Base-by-base conservation (phyloP, 2,329 filamentous ascomycete genomes). In the Cladophialophora psammophila region DNA sequence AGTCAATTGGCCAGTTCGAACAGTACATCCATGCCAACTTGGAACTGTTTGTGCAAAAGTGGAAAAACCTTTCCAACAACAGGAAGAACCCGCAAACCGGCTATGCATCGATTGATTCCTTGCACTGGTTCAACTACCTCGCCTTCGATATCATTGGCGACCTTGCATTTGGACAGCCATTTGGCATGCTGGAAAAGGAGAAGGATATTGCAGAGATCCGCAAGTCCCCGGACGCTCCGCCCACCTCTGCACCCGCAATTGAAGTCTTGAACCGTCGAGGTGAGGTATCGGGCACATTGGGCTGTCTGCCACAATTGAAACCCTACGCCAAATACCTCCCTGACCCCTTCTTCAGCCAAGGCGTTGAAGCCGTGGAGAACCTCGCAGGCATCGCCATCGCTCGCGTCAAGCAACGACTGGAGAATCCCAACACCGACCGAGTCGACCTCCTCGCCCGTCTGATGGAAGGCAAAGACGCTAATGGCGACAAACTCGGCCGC, bases 381-480 rank as follows among this genome's bases (percentile, higher is more conserved):
- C 86, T 97, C 1, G 92, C 93, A 0, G 93, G 93, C 48, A 97
- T 97, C 71, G 94, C 93, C 35, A 90, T 94, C 63, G 92, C 93
- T 0, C 86, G 92, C 5, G 94, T 97, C 58, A 89, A 89, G 71
- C 84, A 87, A 18, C 87, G 93, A 15, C 82, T 96, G 0, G 81
- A 83, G 55, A 79, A 79, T n/a, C 86, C 85, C 1, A 81, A 86
- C 5, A 84, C 87, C 26, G 85, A 87, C 40, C 90, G 93, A 68
- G 89, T 90, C 57, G 93, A 97, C 74, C 85, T 97, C 0, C 88
- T 97, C 4, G 89, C 91, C 1, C 86, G 92, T 1, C 82, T 97
- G 9, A 94, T 96, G 88, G 91, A 96, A 79, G 93, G 92, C 56
- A 89, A 91, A 64, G 92, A 97, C 76, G 90, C 92, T 68, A 90